These are phyloP conservation scores for Alopecurus myosuroides DNA, from an alignment of 176 grass and related monocot genomes.

Conservation along the genomic window DNA sequence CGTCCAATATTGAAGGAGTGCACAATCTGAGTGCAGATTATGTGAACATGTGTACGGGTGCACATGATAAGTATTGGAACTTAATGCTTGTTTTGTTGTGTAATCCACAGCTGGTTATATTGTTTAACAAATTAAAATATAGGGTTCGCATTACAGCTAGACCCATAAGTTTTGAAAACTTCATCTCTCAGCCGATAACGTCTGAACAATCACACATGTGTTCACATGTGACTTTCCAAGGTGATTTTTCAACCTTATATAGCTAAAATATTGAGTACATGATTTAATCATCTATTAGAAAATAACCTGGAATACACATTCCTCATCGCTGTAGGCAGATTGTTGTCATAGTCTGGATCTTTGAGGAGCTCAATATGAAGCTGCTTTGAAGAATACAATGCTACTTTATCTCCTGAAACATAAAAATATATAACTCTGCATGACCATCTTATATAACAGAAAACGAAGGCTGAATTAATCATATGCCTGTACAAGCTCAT, in stretches of 20 bases:
- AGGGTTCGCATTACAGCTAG: neutral
- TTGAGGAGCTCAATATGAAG: neutral
- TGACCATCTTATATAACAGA: neutral
- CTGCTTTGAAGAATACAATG: neutral
- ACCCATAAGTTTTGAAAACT: neutral
- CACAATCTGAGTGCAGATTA: neutral
- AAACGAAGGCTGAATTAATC: neutral
- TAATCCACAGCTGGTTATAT: neutral
- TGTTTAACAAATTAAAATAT: neutral
- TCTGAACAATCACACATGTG: neutral
- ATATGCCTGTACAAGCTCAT: neutral
- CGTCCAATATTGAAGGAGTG: constrained; percentile 1
- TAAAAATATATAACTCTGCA: neutral
- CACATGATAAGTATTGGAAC: neutral
- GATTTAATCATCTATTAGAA: neutral
- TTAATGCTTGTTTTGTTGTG: neutral
- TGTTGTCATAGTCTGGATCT: neutral
- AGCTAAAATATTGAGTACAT: neutral
- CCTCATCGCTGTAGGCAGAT: neutral
- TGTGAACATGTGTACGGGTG: neutral
- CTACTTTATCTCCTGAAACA: neutral
- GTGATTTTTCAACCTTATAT: neutral
- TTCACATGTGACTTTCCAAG: neutral
- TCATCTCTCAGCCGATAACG: neutral
- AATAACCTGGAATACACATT: neutral